A percentile compares a stretch with the other conserved stretches of the same genome.
phyloP scores from a whole-genome alignment of 805 yeast species.

The Pichia manshurica region DNA sequence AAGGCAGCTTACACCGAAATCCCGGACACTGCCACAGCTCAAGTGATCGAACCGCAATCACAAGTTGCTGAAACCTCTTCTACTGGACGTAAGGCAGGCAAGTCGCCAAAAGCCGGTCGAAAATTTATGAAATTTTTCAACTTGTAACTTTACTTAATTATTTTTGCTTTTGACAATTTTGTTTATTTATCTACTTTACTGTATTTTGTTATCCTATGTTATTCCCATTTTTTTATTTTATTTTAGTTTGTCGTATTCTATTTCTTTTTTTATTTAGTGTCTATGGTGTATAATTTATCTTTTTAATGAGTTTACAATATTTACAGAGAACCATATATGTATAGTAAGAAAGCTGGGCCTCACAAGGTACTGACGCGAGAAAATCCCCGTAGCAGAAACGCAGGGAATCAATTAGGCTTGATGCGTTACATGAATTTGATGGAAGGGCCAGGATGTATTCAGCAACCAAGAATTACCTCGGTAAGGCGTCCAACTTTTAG shows the following conservation, averaged over 20 bases:
- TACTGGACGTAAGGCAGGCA: not conserved
- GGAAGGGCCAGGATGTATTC: no score
- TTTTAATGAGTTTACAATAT: not conserved
- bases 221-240: not conserved
- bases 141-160: constrained; percentile 12
- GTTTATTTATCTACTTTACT: not conserved
- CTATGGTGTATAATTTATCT: not conserved
- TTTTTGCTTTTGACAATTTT: not conserved
- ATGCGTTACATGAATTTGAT: no score
- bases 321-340: not conserved
- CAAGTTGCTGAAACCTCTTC: not conserved
- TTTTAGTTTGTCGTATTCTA: not conserved
- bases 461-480: no score
- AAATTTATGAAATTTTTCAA: constrained; percentile 28
- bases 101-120: constrained; percentile 11
- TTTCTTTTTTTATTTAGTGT: not conserved
- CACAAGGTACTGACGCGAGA: no score
- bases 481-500: not conserved
- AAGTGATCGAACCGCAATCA: not conserved
- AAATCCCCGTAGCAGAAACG: no score
- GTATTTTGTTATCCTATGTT: not conserved
- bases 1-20: no score
- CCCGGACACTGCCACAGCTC: no score
- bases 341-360: no score
- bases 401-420: no score